These are phyloP conservation scores for Cercophora sp. DNA, from an alignment of 495 filamentous ascomycete species.

Conservation along the genomic window DNA sequence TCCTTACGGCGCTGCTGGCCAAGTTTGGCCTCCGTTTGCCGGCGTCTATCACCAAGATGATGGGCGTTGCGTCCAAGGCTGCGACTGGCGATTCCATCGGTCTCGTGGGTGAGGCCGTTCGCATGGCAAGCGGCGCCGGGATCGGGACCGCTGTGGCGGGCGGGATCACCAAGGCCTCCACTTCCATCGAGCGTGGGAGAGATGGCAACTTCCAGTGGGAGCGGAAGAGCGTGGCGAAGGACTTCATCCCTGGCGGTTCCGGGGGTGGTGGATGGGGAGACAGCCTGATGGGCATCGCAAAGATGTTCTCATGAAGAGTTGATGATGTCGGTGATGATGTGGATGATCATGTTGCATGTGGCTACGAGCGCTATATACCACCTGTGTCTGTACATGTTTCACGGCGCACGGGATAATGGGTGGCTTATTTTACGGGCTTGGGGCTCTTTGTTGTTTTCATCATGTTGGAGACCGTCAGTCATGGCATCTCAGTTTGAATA, in stretches of 20 bases:
- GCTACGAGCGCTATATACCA: background rate
- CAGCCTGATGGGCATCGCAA: slow-evolving; percentile 54
- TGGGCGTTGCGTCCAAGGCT: slow-evolving; percentile 52
- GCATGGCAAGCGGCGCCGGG: slow-evolving; percentile 34
- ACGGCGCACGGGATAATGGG: slow-evolving; percentile 3
- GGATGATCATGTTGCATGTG: slow-evolving; percentile 2
- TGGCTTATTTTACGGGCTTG: no score
- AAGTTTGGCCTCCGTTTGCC: slow-evolving; percentile 76
- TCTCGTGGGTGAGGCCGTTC: slow-evolving; percentile 48
- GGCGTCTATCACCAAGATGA: slow-evolving; percentile 47
- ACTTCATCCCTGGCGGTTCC: slow-evolving; percentile 19
- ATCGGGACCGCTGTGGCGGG: slow-evolving; percentile 6
- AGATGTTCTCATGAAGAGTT: slow-evolving; percentile 56
- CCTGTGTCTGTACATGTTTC: background rate
- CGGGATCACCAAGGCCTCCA: background rate
- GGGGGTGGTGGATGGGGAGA: slow-evolving; percentile 38
- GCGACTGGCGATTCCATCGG: slow-evolving; percentile 50
- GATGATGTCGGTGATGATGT: background rate
- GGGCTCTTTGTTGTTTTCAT: background rate
- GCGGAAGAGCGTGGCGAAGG: slow-evolving; percentile 37
- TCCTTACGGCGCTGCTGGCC: slow-evolving; percentile 64
- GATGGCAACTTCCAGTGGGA: slow-evolving; percentile 38
- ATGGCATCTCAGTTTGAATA: background rate
- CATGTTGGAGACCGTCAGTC: background rate
- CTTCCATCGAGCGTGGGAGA: slow-evolving; percentile 27